phyloP scores from a whole-genome alignment of 1,284 basidiomycete species.

The Marasmius oreades region DNA sequence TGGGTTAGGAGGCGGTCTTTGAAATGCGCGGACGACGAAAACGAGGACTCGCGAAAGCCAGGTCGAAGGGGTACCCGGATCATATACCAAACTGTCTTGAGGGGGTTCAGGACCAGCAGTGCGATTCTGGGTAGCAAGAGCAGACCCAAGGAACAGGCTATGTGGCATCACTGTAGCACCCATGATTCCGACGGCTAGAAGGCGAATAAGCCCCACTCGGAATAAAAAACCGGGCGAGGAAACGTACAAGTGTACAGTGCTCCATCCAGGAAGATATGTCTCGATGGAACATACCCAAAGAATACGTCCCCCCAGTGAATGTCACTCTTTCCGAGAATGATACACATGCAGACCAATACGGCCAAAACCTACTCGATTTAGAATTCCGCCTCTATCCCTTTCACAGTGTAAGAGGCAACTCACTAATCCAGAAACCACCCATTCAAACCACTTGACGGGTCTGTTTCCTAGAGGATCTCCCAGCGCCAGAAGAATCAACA shows the following conservation, averaged over 20 bases:
- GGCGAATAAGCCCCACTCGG: not conserved
- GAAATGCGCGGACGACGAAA: not conserved
- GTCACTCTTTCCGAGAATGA: conserved; percentile 10
- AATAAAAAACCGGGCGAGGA: not conserved
- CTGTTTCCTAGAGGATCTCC: conserved; percentile 55
- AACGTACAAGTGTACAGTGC: conserved; percentile 12
- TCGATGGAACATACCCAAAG: conserved; percentile 2
- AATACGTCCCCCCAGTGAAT: conserved; percentile 12
- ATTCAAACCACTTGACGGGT: conserved; percentile 75
- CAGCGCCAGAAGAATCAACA: conserved; percentile 70
- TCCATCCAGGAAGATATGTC: conserved; percentile 7
- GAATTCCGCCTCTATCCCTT: too few species aligned
- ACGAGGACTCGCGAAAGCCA: not conserved
- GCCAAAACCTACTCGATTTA: too few species aligned
- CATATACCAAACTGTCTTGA: not conserved
- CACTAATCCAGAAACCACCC: conserved; percentile 77
- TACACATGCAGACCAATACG: conserved; percentile 44
- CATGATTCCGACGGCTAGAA: conserved; percentile 13
- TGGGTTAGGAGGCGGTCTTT: not conserved
- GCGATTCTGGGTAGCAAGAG: conserved; percentile 14
- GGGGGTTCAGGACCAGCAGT: not conserved
- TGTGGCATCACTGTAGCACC: conserved; percentile 17
- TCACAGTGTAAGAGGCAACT: too few species aligned
- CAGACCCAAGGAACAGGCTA: conserved; percentile 14
- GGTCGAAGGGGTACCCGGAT: too few species aligned